Evolutionary conservation across 352 stramenopile genomes (phyloP).

Genomic region (Phytophthora idaei): DNA sequence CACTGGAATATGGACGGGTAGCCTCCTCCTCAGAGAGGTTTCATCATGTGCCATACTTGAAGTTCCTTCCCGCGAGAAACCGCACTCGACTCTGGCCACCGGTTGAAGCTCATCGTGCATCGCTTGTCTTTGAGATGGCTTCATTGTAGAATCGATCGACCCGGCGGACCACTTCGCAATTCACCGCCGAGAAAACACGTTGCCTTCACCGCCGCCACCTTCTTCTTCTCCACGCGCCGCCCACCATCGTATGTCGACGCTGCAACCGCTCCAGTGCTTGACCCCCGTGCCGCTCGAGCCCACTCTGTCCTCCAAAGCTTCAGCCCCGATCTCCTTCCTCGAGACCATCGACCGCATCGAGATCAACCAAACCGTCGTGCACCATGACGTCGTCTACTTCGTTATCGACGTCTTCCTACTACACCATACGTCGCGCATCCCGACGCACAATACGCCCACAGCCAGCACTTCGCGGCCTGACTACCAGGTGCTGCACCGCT

Average conservation of each 20-base stretch:
- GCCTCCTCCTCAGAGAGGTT: too few species aligned
- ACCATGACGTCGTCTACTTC: slow-evolving; percentile 52
- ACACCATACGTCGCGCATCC: slow-evolving; percentile 59
- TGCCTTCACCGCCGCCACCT: background rate
- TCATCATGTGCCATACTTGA: slow-evolving; percentile 18
- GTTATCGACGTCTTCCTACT: slow-evolving; percentile 63
- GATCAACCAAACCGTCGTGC: slow-evolving; percentile 43
- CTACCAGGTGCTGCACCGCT: slow-evolving; percentile 53
- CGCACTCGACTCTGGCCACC: slow-evolving; percentile 4
- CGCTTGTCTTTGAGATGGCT: slow-evolving; percentile 31
- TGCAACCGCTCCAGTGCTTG: slow-evolving; percentile 68
- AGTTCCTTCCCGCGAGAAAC: slow-evolving; percentile 9
- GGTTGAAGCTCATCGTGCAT: slow-evolving; percentile 15
- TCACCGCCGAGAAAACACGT: slow-evolving; percentile 5
- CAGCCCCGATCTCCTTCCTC: slow-evolving; percentile 42
- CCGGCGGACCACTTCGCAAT: slow-evolving; percentile 19
- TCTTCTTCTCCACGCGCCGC: background rate
- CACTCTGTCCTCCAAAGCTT: slow-evolving; percentile 28
- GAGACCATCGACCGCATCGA: slow-evolving; percentile 51
- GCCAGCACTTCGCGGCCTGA: slow-evolving; percentile 34
- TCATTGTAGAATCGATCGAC: slow-evolving; percentile 4
- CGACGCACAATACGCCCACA: slow-evolving; percentile 46
- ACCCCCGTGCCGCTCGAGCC: slow-evolving; percentile 63
- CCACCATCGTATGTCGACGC: slow-evolving; percentile 22
- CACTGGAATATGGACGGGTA: too few species aligned